Percentiles rank a stretch among this genome's conserved stretches.
These are phyloP conservation scores for Yamagishiella unicocca DNA, from an alignment of 139 green algal species.

Conservation along the genomic window DNA sequence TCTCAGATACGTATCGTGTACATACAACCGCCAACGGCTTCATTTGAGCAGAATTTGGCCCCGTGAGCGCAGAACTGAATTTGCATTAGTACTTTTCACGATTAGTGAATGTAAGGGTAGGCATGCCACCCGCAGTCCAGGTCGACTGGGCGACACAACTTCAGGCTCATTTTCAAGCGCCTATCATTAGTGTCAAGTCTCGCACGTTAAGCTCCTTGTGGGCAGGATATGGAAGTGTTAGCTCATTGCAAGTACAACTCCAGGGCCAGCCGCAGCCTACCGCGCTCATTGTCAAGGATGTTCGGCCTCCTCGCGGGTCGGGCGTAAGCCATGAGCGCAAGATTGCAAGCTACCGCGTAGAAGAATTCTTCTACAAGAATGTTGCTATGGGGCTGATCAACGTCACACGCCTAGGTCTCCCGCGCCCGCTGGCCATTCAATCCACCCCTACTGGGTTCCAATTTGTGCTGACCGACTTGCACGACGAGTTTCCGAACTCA, in stretches of 20 bases:
- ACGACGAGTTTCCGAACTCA: neutral
- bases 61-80: too few species aligned
- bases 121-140: neutral
- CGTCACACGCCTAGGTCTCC: slow-evolving; percentile 7
- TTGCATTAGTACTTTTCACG: neutral
- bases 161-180: slow-evolving; percentile 2
- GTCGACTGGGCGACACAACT: slow-evolving; percentile 10
- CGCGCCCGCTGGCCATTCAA: neutral
- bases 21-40: neutral
- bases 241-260: neutral
- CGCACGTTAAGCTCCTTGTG: neutral
- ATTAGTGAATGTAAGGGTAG: neutral
- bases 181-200: neutral
- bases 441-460: neutral
- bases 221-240: slow-evolving; percentile 29
- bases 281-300: slow-evolving; percentile 16
- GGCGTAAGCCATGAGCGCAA: slow-evolving; percentile 26
- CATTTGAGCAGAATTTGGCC: too few species aligned
- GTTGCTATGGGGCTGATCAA: neutral
- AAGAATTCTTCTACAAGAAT: slow-evolving; percentile 19
- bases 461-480: slow-evolving; percentile 26
- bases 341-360: slow-evolving; percentile 1
- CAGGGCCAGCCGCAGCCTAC: neutral
- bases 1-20: neutral
- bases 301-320: neutral